phyloP scores from a whole-genome alignment of 371 early-diverging fungal genomes.

The Mortierella sp. region DNA sequence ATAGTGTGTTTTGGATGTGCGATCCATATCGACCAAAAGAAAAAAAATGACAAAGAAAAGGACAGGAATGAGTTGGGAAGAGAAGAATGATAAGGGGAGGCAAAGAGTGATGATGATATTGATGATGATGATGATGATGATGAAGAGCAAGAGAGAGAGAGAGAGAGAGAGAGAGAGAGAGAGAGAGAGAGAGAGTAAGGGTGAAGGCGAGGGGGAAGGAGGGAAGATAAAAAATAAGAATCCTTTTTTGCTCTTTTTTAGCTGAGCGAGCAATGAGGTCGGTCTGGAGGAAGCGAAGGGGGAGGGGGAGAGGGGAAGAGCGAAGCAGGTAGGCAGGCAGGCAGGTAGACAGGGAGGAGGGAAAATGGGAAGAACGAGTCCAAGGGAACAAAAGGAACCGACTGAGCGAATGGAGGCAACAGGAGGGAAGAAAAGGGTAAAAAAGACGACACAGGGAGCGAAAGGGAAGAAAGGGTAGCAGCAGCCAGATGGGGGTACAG shows the following conservation, averaged over 20 bases:
- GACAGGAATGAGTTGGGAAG: neutral
- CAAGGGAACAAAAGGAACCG: neutral
- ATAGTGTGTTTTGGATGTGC: constrained; percentile 3
- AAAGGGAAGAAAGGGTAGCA: neutral
- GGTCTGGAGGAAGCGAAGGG: neutral
- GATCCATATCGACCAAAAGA: constrained; percentile 22
- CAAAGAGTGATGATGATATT: neutral
- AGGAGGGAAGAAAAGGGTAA: neutral
- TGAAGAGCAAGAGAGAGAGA: neutral
- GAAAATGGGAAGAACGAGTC: constrained; percentile 8
- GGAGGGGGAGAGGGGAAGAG: neutral
- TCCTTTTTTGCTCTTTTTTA: neutral
- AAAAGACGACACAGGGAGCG: neutral
- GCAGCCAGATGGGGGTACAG: neutral
- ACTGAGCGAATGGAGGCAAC: neutral
- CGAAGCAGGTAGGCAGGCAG: no score
- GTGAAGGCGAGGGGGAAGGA: neutral
- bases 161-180: neutral
- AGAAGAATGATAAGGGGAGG: neutral
- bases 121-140: neutral
- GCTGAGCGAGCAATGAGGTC: neutral
- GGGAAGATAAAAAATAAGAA: neutral
- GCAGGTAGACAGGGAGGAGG: no score
- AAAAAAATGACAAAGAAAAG: constrained; percentile 9
- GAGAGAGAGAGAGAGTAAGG: neutral